Evolutionary conservation across 2,329 filamentous ascomycete genomes (phyloP).

Genomic region (Aspergillus hortae): DNA sequence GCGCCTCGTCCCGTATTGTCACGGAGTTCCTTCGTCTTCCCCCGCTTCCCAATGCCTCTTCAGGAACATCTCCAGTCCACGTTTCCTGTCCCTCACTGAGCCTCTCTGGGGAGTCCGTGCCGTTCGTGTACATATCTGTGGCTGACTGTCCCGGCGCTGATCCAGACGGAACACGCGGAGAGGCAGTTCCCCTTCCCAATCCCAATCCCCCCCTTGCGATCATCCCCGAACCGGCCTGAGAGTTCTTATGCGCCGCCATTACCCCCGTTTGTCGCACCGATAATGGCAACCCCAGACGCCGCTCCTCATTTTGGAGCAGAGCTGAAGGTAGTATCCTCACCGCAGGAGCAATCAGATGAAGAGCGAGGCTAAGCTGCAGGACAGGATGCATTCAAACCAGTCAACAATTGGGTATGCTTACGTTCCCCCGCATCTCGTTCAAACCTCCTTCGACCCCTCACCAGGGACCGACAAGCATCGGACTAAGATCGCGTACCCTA

Average conservation of each 20-base stretch:
- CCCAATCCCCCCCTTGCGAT: not conserved
- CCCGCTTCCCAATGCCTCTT: conserved; percentile 21
- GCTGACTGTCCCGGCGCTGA: too few species aligned
- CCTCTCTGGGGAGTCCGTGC: not conserved
- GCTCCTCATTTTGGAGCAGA: conserved; percentile 87
- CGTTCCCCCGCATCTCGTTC: not conserved
- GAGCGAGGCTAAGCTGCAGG: not conserved
- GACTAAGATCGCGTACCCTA: conserved; percentile 27
- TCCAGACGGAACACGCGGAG: not conserved
- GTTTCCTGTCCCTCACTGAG: not conserved
- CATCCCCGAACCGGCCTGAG: not conserved
- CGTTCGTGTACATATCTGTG: too few species aligned
- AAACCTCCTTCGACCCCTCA: conserved; percentile 4
- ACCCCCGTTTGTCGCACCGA: conserved; percentile 17
- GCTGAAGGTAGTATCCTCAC: conserved; percentile 66
- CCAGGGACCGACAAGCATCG: not conserved
- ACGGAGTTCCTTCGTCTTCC: conserved; percentile 22
- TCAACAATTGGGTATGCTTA: conserved; percentile 73
- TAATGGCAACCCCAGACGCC: conserved; percentile 78
- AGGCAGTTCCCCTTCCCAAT: not conserved
- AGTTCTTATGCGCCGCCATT: conserved; percentile 25
- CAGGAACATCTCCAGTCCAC: not conserved
- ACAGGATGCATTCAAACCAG: conserved; percentile 93
- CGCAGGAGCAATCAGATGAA: not conserved
- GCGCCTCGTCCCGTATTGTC: conserved; percentile 22